Base-by-base conservation (phyloP, 441 rosid species). In the Erodium chrysanthum region DNA sequence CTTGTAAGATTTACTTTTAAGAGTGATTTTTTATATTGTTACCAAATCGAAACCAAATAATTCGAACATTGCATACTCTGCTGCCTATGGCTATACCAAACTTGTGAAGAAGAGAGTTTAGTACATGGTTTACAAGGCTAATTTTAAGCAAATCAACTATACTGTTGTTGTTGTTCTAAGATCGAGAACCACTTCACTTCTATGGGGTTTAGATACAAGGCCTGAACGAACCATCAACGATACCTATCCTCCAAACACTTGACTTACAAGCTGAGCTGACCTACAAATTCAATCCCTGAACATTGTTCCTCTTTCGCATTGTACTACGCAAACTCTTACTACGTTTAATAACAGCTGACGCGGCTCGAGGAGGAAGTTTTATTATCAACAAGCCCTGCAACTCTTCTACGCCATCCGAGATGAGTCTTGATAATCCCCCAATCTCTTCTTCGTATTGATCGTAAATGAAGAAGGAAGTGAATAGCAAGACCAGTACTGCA, bases 391-490 rank as follows among this genome's bases (percentile, higher is more conserved):
- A 54, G 68, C 65, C 72, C 56, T 75, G 77, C 4, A 77, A 29
- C 37, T 42, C 80, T 60, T 72, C 66, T 31, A 71, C 46, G 75
- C 76, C 59, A 31, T 33, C 67, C 4, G 37, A 14, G 48, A 87
- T 66, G 66, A 81, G 33, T 78, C 66, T 67, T n/a, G 78, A 74
- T 25, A 88, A 21, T 64, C 80, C 85, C 70, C 86, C 83, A 3
- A 92, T 68, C 82, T 87, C 97, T 9, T 66, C 31, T 79, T 90
- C 97, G 25, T 88, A 83, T 83, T 90, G 97, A 78, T 90, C 96
- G 60, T 86, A 88, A 52, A 83, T 67, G 70, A 88, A 88, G 88
- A 90, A 90, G 70, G 77, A 88, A 1, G 94, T 88, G 79, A 90
- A 90, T 7, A 84, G 75, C 68, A 85, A 78, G 21, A 84, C 79